A percentile compares a stretch with the other conserved stretches of the same genome.
phyloP scores from a whole-genome alignment of 176 grass and related monocot species.

The Bromus sterilis region DNA sequence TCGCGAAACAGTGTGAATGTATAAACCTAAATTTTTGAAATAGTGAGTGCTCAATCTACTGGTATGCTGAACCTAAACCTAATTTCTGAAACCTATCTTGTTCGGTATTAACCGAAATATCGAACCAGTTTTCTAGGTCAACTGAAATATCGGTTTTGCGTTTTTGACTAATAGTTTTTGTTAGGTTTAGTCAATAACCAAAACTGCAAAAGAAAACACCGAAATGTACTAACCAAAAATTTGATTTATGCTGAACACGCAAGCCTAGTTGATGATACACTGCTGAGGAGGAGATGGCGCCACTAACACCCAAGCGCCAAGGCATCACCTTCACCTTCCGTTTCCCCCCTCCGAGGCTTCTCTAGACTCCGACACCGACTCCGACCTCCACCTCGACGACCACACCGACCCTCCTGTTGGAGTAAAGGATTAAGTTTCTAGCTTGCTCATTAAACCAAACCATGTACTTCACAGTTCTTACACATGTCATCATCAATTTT shows the following conservation, averaged over 20 bases:
- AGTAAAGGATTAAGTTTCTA: too few species aligned
- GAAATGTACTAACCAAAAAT: slow-evolving; percentile 18
- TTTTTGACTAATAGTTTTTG: neutral
- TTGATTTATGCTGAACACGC: neutral
- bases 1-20: neutral
- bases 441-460: too few species aligned
- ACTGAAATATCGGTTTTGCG: neutral
- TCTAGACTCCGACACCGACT: too few species aligned
- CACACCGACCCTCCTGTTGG: too few species aligned
- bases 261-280: slow-evolving; percentile 54
- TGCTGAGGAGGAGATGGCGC: too few species aligned
- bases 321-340: too few species aligned
- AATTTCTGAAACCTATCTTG: neutral
- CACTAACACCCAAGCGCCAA: too few species aligned
- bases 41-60: neutral
- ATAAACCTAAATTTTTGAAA: neutral
- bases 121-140: neutral
- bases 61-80: neutral
- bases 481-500: too few species aligned
- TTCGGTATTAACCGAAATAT: neutral
- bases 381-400: too few species aligned
- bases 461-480: too few species aligned
- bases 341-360: too few species aligned
- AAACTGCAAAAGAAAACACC: neutral
- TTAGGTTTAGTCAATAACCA: neutral